Conservation (phyloP, 2,329 filamentous ascomycete species). For the Nemania abortiva region DNA sequence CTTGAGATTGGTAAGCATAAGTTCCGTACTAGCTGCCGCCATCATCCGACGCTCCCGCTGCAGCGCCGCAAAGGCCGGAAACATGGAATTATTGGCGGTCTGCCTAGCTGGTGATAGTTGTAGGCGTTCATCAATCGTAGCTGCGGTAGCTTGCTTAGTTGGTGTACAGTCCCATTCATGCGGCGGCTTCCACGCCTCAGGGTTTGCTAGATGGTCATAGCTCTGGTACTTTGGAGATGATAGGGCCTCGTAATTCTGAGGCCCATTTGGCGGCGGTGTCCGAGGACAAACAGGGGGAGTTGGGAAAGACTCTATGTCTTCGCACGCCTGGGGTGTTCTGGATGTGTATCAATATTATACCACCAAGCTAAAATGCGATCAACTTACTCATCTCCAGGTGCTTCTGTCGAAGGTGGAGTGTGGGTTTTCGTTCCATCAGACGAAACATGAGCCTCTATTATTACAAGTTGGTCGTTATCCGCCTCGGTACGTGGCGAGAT, state of each 20-base stretch:
- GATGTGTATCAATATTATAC: slow-evolving; percentile 15
- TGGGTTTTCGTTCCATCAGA: slow-evolving; percentile 47
- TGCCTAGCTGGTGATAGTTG: slow-evolving; percentile 39
- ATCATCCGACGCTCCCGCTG: slow-evolving; percentile 68
- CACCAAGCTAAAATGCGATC: neutral
- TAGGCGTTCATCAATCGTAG: slow-evolving; percentile 42
- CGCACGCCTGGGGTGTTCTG: slow-evolving; percentile 38
- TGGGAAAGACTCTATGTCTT: slow-evolving; percentile 42
- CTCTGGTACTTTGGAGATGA: slow-evolving; percentile 45
- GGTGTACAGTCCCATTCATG: slow-evolving; percentile 58
- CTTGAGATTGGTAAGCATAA: slow-evolving; percentile 67
- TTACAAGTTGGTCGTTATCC: slow-evolving; percentile 52
- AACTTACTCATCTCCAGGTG: slow-evolving; percentile 50
- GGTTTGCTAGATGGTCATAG: slow-evolving; percentile 51
- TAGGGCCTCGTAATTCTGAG: slow-evolving; percentile 36
- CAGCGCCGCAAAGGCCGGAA: slow-evolving; percentile 55
- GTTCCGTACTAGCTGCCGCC: slow-evolving; percentile 63
- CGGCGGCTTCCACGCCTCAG: slow-evolving; percentile 60
- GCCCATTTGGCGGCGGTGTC: slow-evolving; percentile 42
- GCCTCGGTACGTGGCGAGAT: slow-evolving; percentile 52
- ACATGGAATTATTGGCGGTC: slow-evolving; percentile 45
- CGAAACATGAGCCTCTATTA: slow-evolving; percentile 56
- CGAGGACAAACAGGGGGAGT: slow-evolving; percentile 42
- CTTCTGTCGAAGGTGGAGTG: slow-evolving; percentile 48
- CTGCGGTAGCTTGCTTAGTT: slow-evolving; percentile 41